phyloP scores from a whole-genome alignment of 2,329 filamentous ascomycete genomes.

The Delphinella strobiligena region DNA sequence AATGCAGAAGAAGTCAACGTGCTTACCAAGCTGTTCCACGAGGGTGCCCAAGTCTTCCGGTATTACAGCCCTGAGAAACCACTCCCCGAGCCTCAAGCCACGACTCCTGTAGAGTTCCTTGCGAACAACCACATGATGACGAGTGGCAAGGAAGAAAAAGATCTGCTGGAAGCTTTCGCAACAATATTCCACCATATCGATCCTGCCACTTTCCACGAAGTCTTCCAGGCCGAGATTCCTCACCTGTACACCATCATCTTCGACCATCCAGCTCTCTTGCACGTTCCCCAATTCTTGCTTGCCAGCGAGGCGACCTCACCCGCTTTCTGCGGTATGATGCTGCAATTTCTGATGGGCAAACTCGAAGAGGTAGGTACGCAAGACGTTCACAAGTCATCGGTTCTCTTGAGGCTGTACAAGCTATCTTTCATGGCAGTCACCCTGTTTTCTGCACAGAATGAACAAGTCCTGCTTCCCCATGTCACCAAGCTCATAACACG shows the following conservation, averaged over 20 bases:
- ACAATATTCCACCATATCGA: constrained; percentile 98
- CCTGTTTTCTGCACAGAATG: constrained; percentile 85
- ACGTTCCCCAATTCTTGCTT: constrained; percentile 95
- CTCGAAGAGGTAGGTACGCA: constrained; percentile 90
- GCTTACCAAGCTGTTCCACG: constrained; percentile 91
- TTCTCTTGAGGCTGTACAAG: constrained; percentile 89
- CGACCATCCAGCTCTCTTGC: constrained; percentile 83
- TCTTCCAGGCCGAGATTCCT: constrained; percentile 95
- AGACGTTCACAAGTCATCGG: constrained; percentile 85
- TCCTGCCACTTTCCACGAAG: constrained; percentile 94
- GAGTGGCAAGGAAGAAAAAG: constrained; percentile 92
- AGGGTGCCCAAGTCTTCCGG: constrained; percentile 89
- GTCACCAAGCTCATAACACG: constrained; percentile 96
- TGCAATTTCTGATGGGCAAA: constrained; percentile 93
- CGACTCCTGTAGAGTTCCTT: constrained; percentile 81
- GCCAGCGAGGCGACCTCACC: constrained; percentile 97
- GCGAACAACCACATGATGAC: constrained; percentile 91
- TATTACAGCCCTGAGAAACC: constrained; percentile 90
- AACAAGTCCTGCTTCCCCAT: constrained; percentile 87
- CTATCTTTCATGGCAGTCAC: constrained; percentile 99
- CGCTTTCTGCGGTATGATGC: constrained; percentile 93
- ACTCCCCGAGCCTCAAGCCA: constrained; percentile 57
- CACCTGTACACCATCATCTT: constrained; percentile 97
- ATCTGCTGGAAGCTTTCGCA: constrained; percentile 90
- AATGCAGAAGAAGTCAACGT: constrained; percentile 94